Conservation (phyloP, 176 grass and related monocot species). For the Oryza meyeriana region DNA sequence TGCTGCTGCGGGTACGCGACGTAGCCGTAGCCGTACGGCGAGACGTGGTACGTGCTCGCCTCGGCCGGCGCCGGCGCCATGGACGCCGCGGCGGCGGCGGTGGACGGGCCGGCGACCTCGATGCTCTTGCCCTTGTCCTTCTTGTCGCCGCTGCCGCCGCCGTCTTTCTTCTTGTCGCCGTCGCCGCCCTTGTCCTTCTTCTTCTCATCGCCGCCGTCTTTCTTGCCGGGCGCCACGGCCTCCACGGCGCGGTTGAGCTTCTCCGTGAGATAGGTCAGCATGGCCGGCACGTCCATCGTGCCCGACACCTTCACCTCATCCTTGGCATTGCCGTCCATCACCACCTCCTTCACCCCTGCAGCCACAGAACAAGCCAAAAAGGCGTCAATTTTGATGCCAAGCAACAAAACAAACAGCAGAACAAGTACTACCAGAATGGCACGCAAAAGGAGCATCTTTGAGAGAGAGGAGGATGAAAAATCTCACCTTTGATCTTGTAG, state of each 20-base stretch:
- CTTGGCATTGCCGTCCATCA: slow-evolving; percentile 47
- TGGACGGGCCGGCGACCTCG: slow-evolving; percentile 31
- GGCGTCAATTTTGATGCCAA: background rate
- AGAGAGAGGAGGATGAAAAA: background rate
- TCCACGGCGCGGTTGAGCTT: slow-evolving; percentile 81
- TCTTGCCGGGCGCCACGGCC: slow-evolving; percentile 44
- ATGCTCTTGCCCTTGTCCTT: slow-evolving; percentile 38
- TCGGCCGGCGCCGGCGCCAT: slow-evolving; percentile 11
- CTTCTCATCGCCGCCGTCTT: slow-evolving; percentile 29
- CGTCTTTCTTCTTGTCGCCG: slow-evolving; percentile 9
- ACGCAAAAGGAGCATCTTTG: background rate
- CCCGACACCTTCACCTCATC: slow-evolving; percentile 73
- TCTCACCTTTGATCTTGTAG: slow-evolving; percentile 78
- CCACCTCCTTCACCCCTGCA: slow-evolving; percentile 81
- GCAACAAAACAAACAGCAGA: background rate
- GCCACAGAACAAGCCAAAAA: background rate
- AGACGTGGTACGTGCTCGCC: slow-evolving; percentile 45
- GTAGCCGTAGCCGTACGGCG: slow-evolving; percentile 41
- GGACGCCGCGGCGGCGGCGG: slow-evolving; percentile 31
- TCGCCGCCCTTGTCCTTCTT: slow-evolving; percentile 35
- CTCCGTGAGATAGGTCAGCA: slow-evolving; percentile 51
- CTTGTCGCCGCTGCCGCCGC: background rate
- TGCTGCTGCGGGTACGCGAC: slow-evolving; percentile 38
- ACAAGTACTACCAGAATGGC: background rate
- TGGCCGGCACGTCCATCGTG: slow-evolving; percentile 59